phyloP scores from a whole-genome alignment of 2,329 filamentous ascomycete genomes.

The Aspergillus calidoustus region DNA sequence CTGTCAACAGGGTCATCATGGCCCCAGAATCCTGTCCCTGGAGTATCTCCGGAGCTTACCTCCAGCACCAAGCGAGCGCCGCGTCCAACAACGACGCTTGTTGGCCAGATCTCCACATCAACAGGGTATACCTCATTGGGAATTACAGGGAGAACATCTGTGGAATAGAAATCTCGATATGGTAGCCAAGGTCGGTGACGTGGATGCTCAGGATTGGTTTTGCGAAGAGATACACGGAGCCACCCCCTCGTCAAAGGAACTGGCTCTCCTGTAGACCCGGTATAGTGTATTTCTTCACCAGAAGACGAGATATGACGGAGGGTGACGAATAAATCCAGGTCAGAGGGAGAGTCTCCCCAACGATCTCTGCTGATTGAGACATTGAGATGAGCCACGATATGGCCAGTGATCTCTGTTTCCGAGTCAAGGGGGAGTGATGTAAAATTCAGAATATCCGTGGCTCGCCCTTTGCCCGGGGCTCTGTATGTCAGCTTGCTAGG shows the following conservation, averaged over 20 bases:
- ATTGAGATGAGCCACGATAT: slow-evolving; percentile 67
- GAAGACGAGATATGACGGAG: slow-evolving; percentile 55
- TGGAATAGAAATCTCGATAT: slow-evolving; percentile 56
- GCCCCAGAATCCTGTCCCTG: slow-evolving; percentile 55
- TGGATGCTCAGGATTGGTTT: slow-evolving; percentile 49
- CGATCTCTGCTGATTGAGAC: slow-evolving; percentile 55
- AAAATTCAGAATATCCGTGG: too few relatives aligned
- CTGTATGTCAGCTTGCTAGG: too few relatives aligned
- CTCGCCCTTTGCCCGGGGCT: too few relatives aligned
- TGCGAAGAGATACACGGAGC: slow-evolving; percentile 58
- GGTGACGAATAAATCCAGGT: slow-evolving; percentile 61
- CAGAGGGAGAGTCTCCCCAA: slow-evolving; percentile 41
- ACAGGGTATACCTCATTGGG: slow-evolving; percentile 56
- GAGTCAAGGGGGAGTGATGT: too few relatives aligned
- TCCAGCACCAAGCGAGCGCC: slow-evolving; percentile 36
- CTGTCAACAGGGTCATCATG: slow-evolving; percentile 45
- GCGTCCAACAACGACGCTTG: slow-evolving; percentile 40
- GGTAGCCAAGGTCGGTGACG: slow-evolving; percentile 53
- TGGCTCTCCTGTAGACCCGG: slow-evolving; percentile 60
- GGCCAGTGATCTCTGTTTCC: slow-evolving; percentile 72
- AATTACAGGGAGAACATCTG: slow-evolving; percentile 52
- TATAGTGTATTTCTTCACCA: slow-evolving; percentile 61
- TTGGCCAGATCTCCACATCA: slow-evolving; percentile 51
- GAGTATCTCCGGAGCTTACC: slow-evolving; percentile 53
- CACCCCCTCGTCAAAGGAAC: slow-evolving; percentile 60